Evolutionary conservation across 208 protist species (phyloP), one percentile per base, ranked within the genome.

Genomic region (Crithidia sp.): DNA sequence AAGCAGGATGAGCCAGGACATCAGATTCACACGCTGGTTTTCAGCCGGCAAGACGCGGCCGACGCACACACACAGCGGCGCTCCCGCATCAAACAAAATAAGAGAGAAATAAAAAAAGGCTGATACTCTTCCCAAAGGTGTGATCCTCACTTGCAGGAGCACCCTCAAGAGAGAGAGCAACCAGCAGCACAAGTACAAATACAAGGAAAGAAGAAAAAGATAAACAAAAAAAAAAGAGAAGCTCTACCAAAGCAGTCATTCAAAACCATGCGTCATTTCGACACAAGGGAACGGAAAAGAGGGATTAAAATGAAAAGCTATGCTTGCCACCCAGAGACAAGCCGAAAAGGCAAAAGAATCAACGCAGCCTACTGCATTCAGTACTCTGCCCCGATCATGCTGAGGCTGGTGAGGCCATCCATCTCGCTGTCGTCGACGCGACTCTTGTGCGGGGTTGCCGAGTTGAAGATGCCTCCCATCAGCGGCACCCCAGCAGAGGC

Each of bases 191-290:
- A 52, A 43, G n/a, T 37, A 50, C 55, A 50, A 44, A 58, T 39
- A 55, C n/a, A 52, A 41, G 17, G 5, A 58, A 67, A 14, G 7
- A 2, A 49, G 14, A 39, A 7, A 61, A 50, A 44, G 49, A 71
- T 37, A 45, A 60, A 61, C 16, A 58, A 62, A 62, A 68, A 55
- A 60, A 63, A 75, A 55, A 62, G 55, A 36, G 7, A 74, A 36
- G 37, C 52, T 47, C 66, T 43, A 40, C 28, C 28, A 59, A 59
- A 28, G 36, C 7, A 49, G 49, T 40, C 17, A 3, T 47, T 43
- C n/a, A 63, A 40, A 16, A 28, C 28, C 28, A 28, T 0, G 28
- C 28, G 28, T 28, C 28, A 28, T 28, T 28, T 28, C 28, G 28
- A 28, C 28, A 28, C 28, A 28, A 28, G 28, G 0, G 28, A 56